phyloP scores from a whole-genome alignment of 495 filamentous ascomycete genomes.

The Penicillium antarcticum region DNA sequence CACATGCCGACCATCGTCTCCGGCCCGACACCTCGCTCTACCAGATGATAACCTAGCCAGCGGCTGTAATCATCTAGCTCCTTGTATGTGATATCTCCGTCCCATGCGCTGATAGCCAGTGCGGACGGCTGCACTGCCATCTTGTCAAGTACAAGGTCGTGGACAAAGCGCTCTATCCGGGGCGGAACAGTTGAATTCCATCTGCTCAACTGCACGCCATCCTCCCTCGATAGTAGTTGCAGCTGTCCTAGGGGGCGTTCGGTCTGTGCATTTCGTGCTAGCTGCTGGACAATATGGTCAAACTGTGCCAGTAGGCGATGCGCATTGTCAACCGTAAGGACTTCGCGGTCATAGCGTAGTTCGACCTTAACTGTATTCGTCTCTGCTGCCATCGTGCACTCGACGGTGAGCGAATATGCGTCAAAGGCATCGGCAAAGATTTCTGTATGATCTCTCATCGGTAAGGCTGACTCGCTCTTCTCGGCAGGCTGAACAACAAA shows the following conservation, averaged over 20 bases:
- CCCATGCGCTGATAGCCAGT: too few species aligned
- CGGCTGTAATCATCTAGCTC: too few species aligned
- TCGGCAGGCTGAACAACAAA: constrained; percentile 1
- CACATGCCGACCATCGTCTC: too few species aligned
- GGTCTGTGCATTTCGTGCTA: background rate
- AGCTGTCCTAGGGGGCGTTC: background rate
- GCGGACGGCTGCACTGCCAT: too few species aligned
- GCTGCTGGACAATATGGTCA: constrained; percentile 2
- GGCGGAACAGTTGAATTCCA: too few species aligned
- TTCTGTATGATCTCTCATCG: background rate
- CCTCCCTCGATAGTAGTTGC: background rate
- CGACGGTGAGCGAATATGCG: constrained; percentile 1
- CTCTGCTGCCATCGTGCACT: background rate
- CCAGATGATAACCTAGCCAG: too few species aligned
- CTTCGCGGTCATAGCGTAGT: background rate
- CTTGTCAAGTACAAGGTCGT: too few species aligned
- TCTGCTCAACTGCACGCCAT: background rate
- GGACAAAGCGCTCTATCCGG: too few species aligned
- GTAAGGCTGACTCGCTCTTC: too few species aligned
- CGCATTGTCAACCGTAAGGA: background rate
- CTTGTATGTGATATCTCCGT: too few species aligned
- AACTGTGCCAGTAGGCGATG: constrained; percentile 1
- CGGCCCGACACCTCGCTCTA: too few species aligned
- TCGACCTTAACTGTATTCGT: background rate
- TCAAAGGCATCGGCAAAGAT: background rate